Conservation (phyloP, 2,329 filamentous ascomycete species). For the Phialocephala sp. region DNA sequence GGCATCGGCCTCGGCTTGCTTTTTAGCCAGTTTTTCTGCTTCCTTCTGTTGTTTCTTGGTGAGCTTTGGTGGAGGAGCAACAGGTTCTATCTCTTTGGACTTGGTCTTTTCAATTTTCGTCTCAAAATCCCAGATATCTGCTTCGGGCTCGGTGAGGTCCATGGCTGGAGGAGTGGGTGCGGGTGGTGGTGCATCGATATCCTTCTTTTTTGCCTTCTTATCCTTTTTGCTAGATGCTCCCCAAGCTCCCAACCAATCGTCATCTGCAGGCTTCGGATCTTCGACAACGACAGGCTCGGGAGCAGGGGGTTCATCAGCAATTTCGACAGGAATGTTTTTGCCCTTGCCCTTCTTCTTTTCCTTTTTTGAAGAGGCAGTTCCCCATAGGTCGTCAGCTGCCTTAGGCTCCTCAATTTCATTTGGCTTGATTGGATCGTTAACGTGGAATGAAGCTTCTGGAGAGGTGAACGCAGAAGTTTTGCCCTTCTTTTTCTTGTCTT, state of each 20-base stretch:
- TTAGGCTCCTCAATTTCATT: constrained; percentile 56
- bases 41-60: constrained; percentile 58
- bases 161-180: constrained; percentile 55
- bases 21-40: constrained; percentile 54
- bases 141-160: constrained; percentile 52
- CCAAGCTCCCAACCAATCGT: constrained; percentile 51
- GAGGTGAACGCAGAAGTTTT: constrained; percentile 30
- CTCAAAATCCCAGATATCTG: constrained; percentile 46
- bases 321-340: constrained; percentile 56
- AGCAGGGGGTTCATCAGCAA: constrained; percentile 53
- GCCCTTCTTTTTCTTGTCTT: constrained; percentile 40
- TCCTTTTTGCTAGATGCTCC: constrained; percentile 50
- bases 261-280: constrained; percentile 51
- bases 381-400: constrained; percentile 46
- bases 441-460: constrained; percentile 32
- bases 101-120: constrained; percentile 46
- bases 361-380: constrained; percentile 36
- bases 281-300: constrained; percentile 50
- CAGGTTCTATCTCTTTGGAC: constrained; percentile 48
- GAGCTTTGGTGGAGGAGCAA: constrained; percentile 47
- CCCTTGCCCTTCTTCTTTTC: constrained; percentile 58
- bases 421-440: constrained; percentile 47
- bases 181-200: constrained; percentile 52
- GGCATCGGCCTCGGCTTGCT: constrained; percentile 50
- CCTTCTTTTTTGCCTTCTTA: constrained; percentile 48